Percentiles rank a stretch among this genome's conserved stretches.
Conservation (phyloP, 768 basidiomycete genomes). For the Pleurotus cornucopiae region DNA sequence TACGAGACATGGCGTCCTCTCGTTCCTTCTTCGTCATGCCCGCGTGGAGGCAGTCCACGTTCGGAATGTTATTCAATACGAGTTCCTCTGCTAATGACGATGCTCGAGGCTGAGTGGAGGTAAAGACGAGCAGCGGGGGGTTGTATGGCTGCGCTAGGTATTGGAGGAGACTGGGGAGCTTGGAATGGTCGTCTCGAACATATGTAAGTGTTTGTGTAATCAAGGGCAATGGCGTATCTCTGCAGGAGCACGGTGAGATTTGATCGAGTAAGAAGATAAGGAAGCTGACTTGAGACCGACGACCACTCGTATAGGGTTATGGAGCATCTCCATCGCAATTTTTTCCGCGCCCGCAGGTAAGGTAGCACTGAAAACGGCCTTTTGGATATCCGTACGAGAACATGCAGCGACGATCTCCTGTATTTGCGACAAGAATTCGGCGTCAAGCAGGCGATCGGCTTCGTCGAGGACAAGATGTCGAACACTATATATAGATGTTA, state of each 20-base stretch:
- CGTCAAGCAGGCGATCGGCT: conserved; percentile 86
- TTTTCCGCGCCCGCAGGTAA: conserved; percentile 87
- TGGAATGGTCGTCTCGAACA: conserved; percentile 91
- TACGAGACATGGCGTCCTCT: conserved; percentile 77
- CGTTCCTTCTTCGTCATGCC: conserved; percentile 85
- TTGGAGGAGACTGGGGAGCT: conserved; percentile 81
- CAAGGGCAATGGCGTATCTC: conserved; percentile 92
- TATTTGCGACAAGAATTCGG: conserved; percentile 84
- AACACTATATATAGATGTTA: conserved; percentile 46
- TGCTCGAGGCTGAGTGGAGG: conserved; percentile 84
- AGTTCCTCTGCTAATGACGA: conserved; percentile 79
- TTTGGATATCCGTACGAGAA: conserved; percentile 64
- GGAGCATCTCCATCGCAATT: conserved; percentile 79
- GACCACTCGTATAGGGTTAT: conserved; percentile 87
- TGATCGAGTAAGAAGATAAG: not conserved
- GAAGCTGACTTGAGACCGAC: conserved; percentile 86
- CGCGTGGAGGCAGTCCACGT: conserved; percentile 89
- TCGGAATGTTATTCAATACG: conserved; percentile 68
- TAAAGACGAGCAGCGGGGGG: conserved; percentile 89
- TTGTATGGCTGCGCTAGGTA: conserved; percentile 81
- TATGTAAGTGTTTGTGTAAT: conserved; percentile 87
- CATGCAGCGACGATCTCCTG: conserved; percentile 85
- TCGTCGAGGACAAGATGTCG: conserved; percentile 87
- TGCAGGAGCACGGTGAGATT: conserved; percentile 23
- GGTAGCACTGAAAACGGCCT: conserved; percentile 92